Conservation (phyloP, 345 rosid species). For the Boechera retrofracta region DNA sequence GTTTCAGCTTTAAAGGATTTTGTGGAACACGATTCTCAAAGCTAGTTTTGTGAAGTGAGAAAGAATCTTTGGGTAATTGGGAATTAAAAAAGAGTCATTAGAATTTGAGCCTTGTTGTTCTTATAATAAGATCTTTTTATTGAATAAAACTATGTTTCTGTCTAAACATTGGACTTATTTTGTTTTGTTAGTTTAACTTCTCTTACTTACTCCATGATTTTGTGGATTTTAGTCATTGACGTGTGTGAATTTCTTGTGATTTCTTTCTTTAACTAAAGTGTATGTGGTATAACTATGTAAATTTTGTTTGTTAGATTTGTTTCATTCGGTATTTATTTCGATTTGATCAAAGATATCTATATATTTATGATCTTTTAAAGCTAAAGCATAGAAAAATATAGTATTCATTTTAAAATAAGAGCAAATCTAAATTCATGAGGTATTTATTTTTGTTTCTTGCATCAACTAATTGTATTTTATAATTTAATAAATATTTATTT, state of each 20-base stretch:
- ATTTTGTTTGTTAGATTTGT: no score
- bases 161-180: no score
- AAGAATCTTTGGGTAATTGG: conserved; percentile 27
- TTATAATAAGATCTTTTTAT: neutral
- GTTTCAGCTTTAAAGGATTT: conserved; percentile 29
- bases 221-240: neutral
- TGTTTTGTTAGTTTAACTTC: neutral
- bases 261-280: neutral
- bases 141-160: neutral
- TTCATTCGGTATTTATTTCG: no score
- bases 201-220: neutral
- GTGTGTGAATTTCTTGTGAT: neutral
- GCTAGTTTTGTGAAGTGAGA: conserved; percentile 5
- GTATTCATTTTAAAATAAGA: no score
- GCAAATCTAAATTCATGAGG: neutral
- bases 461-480: neutral
- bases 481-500: no score
- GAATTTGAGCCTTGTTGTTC: conserved; percentile 13
- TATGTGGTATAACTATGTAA: neutral
- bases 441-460: neutral
- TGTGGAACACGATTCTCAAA: conserved; percentile 29
- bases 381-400: no score
- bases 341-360: no score
- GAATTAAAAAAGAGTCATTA: neutral
- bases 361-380: no score